A percentile compares a stretch with the other conserved stretches of the same genome.
These are phyloP conservation scores for Blepharisma stoltei DNA, from an alignment of 73 alveolate genomes.

Conservation along the genomic window DNA sequence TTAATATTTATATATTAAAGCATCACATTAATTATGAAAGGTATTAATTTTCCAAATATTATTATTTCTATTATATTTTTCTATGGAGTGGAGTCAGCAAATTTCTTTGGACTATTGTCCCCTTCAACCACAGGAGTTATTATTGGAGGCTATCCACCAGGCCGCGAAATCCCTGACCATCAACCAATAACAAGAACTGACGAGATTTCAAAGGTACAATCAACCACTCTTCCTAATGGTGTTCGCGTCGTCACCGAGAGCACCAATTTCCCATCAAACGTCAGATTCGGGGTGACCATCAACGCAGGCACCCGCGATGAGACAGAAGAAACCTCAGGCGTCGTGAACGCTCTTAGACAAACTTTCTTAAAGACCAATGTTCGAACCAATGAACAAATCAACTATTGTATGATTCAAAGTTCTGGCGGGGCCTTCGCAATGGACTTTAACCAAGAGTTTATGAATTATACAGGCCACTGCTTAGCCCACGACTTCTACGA, in stretches of 20 bases:
- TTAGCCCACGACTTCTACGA: constrained; percentile 73
- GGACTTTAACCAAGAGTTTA: constrained; percentile 73
- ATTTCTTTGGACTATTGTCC: too few relatives aligned
- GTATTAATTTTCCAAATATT: too few relatives aligned
- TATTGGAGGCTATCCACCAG: not conserved
- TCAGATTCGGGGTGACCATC: constrained; percentile 72
- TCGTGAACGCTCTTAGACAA: constrained; percentile 61
- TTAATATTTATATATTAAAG: too few relatives aligned
- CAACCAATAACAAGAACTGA: constrained; percentile 42
- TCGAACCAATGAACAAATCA: constrained; percentile 78
- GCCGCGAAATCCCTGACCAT: constrained; percentile 34
- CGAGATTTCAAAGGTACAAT: constrained; percentile 51
- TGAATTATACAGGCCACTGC: constrained; percentile 72
- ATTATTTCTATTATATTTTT: too few relatives aligned
- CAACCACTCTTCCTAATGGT: constrained; percentile 70
- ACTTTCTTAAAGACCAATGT: constrained; percentile 65
- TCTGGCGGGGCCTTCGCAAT: constrained; percentile 80
- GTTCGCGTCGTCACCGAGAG: constrained; percentile 76
- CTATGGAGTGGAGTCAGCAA: too few relatives aligned
- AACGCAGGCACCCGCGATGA: constrained; percentile 86
- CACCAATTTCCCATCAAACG: constrained; percentile 67
- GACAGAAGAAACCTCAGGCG: constrained; percentile 72
- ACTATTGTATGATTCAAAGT: constrained; percentile 75
- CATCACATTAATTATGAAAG: too few relatives aligned
- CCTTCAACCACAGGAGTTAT: not conserved